Evolutionary conservation across 2,329 filamentous ascomycete genomes (phyloP).

Genomic region (Colletotrichum sp.): DNA sequence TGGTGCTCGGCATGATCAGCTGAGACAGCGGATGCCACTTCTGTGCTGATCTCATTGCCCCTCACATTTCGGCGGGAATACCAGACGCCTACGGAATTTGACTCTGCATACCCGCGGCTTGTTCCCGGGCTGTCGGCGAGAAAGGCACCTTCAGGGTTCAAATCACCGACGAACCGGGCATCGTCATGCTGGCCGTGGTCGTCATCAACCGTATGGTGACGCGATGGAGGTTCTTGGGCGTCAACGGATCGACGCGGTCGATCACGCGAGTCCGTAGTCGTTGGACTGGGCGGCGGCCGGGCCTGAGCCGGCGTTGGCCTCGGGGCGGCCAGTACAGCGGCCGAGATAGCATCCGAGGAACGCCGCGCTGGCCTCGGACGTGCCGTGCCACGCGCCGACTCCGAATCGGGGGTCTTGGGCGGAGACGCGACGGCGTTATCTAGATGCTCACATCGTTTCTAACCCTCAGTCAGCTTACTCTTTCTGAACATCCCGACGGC

Average conservation of each 20-base stretch:
- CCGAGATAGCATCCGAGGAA: not conserved
- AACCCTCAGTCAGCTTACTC: not conserved
- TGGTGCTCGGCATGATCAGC: constrained; percentile 1
- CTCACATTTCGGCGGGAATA: constrained; percentile 4
- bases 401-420: not conserved
- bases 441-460: constrained; percentile 23
- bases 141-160: constrained; percentile 28
- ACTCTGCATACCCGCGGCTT: constrained; percentile 8
- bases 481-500: not conserved
- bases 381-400: not conserved
- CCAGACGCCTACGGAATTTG: constrained; percentile 20
- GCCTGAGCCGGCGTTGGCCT: not conserved
- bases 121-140: constrained; percentile 22
- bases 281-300: not conserved
- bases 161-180: constrained; percentile 24
- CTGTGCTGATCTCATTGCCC: not conserved
- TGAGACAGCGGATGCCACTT: constrained; percentile 1
- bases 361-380: not conserved
- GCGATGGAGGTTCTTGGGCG: not conserved
- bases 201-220: not conserved
- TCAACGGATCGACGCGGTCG: not conserved
- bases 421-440: not conserved
- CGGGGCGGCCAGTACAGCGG: not conserved
- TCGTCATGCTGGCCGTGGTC: constrained; percentile 15
- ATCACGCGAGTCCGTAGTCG: not conserved